Evolutionary conservation across 371 early-diverging fungal species (phyloP).

Genomic region (Catenaria anguillulae): DNA sequence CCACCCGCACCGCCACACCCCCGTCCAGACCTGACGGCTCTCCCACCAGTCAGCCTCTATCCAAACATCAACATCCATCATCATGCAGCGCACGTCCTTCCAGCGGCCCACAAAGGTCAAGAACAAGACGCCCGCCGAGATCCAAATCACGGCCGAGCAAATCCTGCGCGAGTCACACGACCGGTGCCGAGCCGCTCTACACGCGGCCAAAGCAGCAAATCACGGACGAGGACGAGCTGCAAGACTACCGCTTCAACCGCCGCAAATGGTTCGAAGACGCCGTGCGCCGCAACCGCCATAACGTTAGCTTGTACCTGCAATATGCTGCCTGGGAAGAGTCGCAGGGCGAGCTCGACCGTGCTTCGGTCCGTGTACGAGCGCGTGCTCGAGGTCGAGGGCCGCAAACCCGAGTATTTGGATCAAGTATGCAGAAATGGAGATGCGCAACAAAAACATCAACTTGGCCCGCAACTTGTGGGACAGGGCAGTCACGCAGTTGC

Average conservation of each 20-base stretch:
- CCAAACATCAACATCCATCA: too few relatives aligned
- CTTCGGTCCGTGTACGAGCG: slow-evolving; percentile 85
- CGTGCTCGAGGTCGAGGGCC: slow-evolving; percentile 72
- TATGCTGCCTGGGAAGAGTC: slow-evolving; percentile 92
- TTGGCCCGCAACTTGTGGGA: slow-evolving; percentile 87
- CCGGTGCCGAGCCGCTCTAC: slow-evolving; percentile 57
- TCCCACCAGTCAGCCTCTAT: too few relatives aligned
- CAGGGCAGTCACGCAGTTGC: slow-evolving; percentile 73
- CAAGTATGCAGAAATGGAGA: slow-evolving; percentile 92
- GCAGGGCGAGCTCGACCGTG: slow-evolving; percentile 68
- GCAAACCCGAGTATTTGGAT: slow-evolving; percentile 76
- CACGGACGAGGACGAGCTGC: slow-evolving; percentile 77
- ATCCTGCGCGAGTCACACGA: slow-evolving; percentile 88
- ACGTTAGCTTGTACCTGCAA: slow-evolving; percentile 80
- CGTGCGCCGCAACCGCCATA: slow-evolving; percentile 64
- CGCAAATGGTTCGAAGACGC: slow-evolving; percentile 90
- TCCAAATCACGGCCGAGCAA: slow-evolving; percentile 98
- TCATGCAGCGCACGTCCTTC: too few relatives aligned
- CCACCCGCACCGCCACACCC: too few relatives aligned
- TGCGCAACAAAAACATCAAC: slow-evolving; percentile 83
- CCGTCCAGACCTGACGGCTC: too few relatives aligned
- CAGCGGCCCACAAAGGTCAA: too few relatives aligned
- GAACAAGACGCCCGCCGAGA: slow-evolving; percentile 90
- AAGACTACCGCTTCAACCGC: slow-evolving; percentile 73
- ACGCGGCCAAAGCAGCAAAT: slow-evolving; percentile 78